Conservation (phyloP, 164 flowering plant genomes). For the Pachysandra terminalis region DNA sequence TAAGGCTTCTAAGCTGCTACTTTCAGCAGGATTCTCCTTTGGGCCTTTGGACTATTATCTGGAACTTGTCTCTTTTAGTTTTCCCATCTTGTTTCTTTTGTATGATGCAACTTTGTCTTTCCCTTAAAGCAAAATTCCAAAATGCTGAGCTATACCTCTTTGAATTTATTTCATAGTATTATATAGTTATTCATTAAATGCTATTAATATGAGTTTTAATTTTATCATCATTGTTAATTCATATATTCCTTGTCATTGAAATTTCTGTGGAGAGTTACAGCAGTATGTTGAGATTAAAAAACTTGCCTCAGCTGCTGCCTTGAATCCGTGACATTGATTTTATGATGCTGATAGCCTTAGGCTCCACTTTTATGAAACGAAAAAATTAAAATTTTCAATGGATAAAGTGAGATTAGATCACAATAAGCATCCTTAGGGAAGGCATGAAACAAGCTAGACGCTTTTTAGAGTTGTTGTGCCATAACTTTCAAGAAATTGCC, state of each 20-base stretch:
- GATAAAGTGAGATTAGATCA: neutral
- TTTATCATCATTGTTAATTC: no score
- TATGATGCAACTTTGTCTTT: neutral
- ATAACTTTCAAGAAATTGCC: constrained; percentile 1
- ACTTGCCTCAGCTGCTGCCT: neutral
- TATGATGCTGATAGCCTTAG: neutral
- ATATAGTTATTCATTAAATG: neutral
- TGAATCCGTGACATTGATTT: neutral
- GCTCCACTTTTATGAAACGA: no score
- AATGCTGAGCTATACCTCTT: neutral
- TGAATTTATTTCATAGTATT: neutral
- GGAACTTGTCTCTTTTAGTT: neutral
- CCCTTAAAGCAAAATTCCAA: neutral
- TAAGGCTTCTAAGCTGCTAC: neutral
- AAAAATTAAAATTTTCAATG: neutral
- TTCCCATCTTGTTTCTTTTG: neutral
- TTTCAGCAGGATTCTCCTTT: neutral
- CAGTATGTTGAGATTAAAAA: neutral
- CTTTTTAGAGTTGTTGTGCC: no score
- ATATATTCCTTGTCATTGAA: no score
- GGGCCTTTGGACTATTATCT: neutral
- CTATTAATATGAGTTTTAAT: neutral
- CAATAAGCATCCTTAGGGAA: neutral
- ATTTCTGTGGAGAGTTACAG: no score
- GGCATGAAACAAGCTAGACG: neutral